Evolutionary conservation across 2,329 filamentous ascomycete species (phyloP).

Genomic region (Penicillium sclerotiorum): DNA sequence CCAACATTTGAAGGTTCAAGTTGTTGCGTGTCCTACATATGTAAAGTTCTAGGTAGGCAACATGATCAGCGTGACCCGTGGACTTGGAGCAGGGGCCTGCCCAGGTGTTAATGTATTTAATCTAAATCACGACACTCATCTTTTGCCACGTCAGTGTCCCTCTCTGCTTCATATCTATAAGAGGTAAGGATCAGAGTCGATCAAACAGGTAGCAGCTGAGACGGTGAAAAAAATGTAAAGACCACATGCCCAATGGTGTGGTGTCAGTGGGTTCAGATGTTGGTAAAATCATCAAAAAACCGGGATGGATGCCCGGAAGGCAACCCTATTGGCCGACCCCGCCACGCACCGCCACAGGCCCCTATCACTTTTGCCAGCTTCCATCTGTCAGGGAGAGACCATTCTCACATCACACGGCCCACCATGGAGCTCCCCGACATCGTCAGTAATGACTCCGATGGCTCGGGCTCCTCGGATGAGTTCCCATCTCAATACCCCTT

Average conservation of each 20-base stretch:
- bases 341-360: conserved; percentile 11
- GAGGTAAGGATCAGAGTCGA: not conserved
- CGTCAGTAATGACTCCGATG: conserved; percentile 43
- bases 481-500: conserved; percentile 37
- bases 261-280: not conserved
- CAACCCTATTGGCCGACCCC: conserved; percentile 6
- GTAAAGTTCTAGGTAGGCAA: too few relatives aligned
- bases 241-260: not conserved
- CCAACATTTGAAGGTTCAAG: too few relatives aligned
- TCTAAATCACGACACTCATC: not conserved
- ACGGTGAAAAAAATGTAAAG: not conserved
- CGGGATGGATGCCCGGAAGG: not conserved
- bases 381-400: conserved; percentile 1
- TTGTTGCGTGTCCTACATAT: too few relatives aligned
- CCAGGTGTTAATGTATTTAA: conserved; percentile 1
- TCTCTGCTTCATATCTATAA: not conserved
- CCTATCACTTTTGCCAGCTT: conserved; percentile 11
- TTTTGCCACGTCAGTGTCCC: not conserved
- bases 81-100: not conserved
- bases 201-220: not conserved
- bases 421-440: conserved; percentile 49
- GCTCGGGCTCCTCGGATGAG: conserved; percentile 47
- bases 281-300: not conserved
- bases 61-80: conserved; percentile 1
- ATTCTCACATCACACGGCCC: conserved; percentile 21